Evolutionary conservation across 192 early-diverging fungal genomes (phyloP), one percentile per base, ranked within the genome.

Genomic region (Coemansia sp.): DNA sequence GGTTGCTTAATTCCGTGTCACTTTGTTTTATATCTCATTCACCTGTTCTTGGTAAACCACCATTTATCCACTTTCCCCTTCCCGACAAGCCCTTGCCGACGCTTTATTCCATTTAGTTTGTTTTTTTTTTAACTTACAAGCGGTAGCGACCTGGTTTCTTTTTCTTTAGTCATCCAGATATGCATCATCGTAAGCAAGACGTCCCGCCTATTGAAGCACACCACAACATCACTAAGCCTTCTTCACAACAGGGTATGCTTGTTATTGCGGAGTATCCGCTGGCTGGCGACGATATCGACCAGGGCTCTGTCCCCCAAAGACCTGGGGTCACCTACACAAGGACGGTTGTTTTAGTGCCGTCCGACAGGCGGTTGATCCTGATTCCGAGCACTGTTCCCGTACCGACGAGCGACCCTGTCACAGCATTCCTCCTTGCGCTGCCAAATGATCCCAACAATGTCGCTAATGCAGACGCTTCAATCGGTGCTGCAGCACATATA

Each of bases 331-430:
- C 53, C 0, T 77, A 71, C 39, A 51, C 62, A 8, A 65, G 34
- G 34, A 43, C 63, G n/a, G 68, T 69, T 21, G 58, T 77, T 35
- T 45, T 67, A 5, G 46, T 77, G 4, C 75, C 75, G 7, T 68
- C 61, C 33, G 61, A 77, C 75, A 49, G 65, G 11, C 75, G 60
- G 33, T 45, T 77, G 20, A 63, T 70, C 20, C 62, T 76, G 68
- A 61, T 76, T 26, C 74, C 74, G 9, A 51, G 33, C 20, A 46
- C 64, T 2, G 63, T 70, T 63, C 59, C 68, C 38, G 63, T 35
- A 11, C 56, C 65, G 14, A 53, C 51, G 14, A 53, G 24, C 21
- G 14, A 23, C 9, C 2, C 51, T 15, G 8, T 73, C 30, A 60
- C 53, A 11, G 46, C 59, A 15, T 38, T 73, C 38, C 43, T 62